phyloP scores from a whole-genome alignment of 805 yeast species.

The Yarrowia porcina region DNA sequence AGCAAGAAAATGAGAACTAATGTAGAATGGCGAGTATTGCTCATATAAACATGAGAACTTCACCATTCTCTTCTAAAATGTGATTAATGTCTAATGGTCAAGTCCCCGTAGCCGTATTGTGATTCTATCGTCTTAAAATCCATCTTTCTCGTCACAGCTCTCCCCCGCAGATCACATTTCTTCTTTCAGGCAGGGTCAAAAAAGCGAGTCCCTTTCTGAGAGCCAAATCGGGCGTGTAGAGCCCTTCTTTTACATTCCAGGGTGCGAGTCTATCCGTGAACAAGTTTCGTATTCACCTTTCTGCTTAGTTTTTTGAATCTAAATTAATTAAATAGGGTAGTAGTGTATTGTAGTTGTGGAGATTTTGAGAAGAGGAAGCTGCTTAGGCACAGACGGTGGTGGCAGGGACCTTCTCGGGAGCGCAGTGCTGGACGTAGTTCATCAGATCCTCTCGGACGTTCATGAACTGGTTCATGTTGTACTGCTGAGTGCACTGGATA shows the following conservation, averaged over 20 bases:
- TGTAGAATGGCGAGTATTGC: no score
- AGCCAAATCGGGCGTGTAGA: no score
- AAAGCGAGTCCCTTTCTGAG: no score
- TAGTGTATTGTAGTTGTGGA: not conserved
- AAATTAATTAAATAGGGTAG: slow-evolving; percentile 23
- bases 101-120: no score
- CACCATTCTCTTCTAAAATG: no score
- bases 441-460: slow-evolving; percentile 21
- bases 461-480: slow-evolving; percentile 23
- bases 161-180: no score
- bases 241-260: not conserved
- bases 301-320: slow-evolving; percentile 2
- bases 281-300: not conserved
- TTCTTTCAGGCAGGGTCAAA: no score
- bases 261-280: not conserved
- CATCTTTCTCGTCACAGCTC: no score
- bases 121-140: no score
- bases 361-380: not conserved
- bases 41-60: no score
- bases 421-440: slow-evolving; percentile 24
- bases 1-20: no score
- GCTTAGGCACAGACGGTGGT: slow-evolving; percentile 13
- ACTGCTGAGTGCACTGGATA: slow-evolving; percentile 17
- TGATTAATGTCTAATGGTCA: no score
- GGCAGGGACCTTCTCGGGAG: slow-evolving; percentile 23